These are phyloP conservation scores for Acanthochlamys bracteata DNA, from an alignment of 106 monocot genomes.

Conservation along the genomic window DNA sequence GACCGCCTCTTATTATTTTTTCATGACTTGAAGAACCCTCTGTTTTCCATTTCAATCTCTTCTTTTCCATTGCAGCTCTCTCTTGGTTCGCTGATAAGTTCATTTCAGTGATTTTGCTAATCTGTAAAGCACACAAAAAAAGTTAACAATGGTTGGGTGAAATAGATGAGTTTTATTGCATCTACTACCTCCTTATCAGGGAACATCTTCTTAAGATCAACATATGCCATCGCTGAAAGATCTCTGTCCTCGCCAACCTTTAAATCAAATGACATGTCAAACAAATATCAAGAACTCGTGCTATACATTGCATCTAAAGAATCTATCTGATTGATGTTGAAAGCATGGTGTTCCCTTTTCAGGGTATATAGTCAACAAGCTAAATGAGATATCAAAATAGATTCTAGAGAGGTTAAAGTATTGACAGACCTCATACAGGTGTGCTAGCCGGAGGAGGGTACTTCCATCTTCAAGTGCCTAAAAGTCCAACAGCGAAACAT, in stretches of 20 bases:
- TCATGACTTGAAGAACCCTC: constrained; percentile 31
- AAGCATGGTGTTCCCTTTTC: no score
- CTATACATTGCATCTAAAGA: no score
- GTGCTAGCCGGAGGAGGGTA: constrained; percentile 75
- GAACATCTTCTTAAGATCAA: constrained; percentile 76
- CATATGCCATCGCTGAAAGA: constrained; percentile 59
- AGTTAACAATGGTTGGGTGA: no score
- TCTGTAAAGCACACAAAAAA: constrained; percentile 24
- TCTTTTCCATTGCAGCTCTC: constrained; percentile 72
- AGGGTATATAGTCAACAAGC: no score
- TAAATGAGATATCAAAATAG: no score
- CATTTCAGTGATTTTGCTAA: constrained; percentile 60
- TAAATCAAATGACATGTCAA: not conserved
- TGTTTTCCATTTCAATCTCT: constrained; percentile 60
- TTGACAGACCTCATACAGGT: constrained; percentile 73
- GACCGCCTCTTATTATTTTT: constrained; percentile 35
- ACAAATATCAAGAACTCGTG: no score
- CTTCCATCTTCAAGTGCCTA: constrained; percentile 72
- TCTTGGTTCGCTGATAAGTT: constrained; percentile 89
- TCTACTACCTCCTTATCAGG: constrained; percentile 57
- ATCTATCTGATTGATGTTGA: no score
- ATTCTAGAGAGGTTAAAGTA: no score
- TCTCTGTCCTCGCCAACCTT: constrained; percentile 82
- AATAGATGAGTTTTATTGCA: no score
- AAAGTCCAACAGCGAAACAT: not conserved